Base-by-base conservation (phyloP, 2,329 filamentous ascomycete genomes). In the Pseudogymnoascus sp. region DNA sequence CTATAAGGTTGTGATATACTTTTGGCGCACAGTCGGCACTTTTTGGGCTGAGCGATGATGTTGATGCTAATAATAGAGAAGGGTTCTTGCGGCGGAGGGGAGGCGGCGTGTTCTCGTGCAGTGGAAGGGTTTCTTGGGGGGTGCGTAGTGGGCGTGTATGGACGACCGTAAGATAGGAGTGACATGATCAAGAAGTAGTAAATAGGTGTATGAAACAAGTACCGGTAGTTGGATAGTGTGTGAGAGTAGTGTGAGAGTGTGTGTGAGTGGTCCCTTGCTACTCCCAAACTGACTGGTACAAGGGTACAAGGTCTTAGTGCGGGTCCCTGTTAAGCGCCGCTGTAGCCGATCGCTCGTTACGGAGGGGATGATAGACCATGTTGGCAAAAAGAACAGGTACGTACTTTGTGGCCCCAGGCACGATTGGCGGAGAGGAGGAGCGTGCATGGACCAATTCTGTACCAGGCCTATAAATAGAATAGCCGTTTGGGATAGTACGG, bases 21-120 rank as follows among this genome's bases (percentile, higher is more conserved):
- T 57, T 57, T 57, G 47, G 47, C 47, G 47, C 47, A 57, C 47
- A 33, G 9, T 57, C 26, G 47, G 47, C 47, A 33, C 47, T 57
- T 57, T 57, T 57, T 57, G 47, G 47, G 47, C 26, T 57, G 47
- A 57, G 47, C 47, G 47, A 57, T 57, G 47, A 57, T 57, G 59
- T 61, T 61, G 59, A 61, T 61, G 59, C 59, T 61, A 61, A 61
- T 61, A 61, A 61, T 61, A 61, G 59, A 61, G 59, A 61, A 61
- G 59, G 33, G 59, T 57, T 57, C 47, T 57, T 57, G 47, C 47
- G 47, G 47, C 47, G 47, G 47, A 57, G 47, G 26, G 26, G 47
- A 57, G 47, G 47, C 47, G 47, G 47, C 47, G 47, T 57, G 47
- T 57, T 57, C 47, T 57, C 47, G 47, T 57, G 47, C 47, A 57